Conservation (phyloP, 2,329 filamentous ascomycete species). For the Colletotrichum scovillei region DNA sequence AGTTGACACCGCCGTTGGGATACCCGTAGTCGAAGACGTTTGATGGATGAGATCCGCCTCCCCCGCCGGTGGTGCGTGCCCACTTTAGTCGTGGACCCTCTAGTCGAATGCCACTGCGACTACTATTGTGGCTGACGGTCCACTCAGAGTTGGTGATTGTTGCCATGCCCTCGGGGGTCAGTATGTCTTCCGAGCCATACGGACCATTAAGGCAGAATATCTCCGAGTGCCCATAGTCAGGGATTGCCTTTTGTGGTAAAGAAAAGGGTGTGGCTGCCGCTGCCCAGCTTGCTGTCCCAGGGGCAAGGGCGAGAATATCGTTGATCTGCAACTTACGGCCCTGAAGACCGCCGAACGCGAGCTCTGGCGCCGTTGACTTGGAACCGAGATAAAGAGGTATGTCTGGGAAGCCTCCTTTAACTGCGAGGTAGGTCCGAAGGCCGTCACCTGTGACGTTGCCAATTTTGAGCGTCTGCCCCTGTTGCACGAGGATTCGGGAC, state of each 20-base stretch:
- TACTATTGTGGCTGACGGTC: constrained; percentile 71
- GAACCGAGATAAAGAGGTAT: constrained; percentile 68
- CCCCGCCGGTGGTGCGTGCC: constrained; percentile 69
- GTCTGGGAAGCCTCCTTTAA: constrained; percentile 53
- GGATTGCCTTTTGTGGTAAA: constrained; percentile 24
- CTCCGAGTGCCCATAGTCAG: constrained; percentile 11
- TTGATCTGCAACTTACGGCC: constrained; percentile 65
- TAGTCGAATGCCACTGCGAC: constrained; percentile 69
- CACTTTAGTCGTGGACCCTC: constrained; percentile 69
- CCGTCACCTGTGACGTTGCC: constrained; percentile 63
- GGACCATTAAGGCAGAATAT: constrained; percentile 47
- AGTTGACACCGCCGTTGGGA: constrained; percentile 50
- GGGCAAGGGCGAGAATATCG: constrained; percentile 59
- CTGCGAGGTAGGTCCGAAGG: constrained; percentile 68
- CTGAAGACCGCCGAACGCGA: constrained; percentile 70
- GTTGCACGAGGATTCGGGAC: not conserved
- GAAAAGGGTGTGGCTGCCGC: not conserved
- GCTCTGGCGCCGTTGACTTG: constrained; percentile 68
- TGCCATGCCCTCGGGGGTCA: constrained; percentile 60
- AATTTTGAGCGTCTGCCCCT: constrained; percentile 7
- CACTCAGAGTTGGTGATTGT: constrained; percentile 68
- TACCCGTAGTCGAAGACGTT: constrained; percentile 72
- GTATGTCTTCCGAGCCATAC: constrained; percentile 44
- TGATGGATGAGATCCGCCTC: constrained; percentile 71
- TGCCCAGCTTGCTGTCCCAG: constrained; percentile 33